Conservation (phyloP, 805 yeast species). For the Candida sonorensis region DNA sequence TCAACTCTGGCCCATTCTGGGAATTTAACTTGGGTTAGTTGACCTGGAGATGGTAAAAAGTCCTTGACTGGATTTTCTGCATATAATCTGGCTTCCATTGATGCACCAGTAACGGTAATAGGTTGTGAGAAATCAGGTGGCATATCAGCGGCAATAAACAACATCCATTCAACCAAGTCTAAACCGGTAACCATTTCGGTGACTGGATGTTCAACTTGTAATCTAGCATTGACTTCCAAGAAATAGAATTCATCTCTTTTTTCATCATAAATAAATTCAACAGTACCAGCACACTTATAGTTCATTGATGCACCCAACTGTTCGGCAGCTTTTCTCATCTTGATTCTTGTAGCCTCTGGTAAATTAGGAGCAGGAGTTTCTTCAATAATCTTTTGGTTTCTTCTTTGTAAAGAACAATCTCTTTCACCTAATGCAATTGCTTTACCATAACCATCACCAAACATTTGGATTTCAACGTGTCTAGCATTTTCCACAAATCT, state of each 20-base stretch:
- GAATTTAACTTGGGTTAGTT: slow-evolving; percentile 74
- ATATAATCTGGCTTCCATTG: slow-evolving; percentile 94
- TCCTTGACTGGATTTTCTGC: slow-evolving; percentile 97
- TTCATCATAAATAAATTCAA: slow-evolving; percentile 89
- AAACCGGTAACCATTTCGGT: slow-evolving; percentile 93
- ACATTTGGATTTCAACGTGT: slow-evolving; percentile 93
- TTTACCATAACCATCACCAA: slow-evolving; percentile 91
- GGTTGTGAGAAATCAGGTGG: slow-evolving; percentile 69
- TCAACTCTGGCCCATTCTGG: slow-evolving; percentile 93
- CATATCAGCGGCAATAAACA: slow-evolving; percentile 80
- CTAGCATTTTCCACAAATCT: slow-evolving; percentile 92
- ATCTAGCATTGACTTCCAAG: slow-evolving; percentile 91
- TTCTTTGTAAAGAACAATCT: slow-evolving; percentile 95
- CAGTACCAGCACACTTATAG: slow-evolving; percentile 96
- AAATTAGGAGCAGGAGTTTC: slow-evolving; percentile 97
- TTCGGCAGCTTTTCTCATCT: slow-evolving; percentile 80
- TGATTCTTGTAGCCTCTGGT: slow-evolving; percentile 68
- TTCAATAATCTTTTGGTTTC: slow-evolving; percentile 94
- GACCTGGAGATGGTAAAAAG: slow-evolving; percentile 96
- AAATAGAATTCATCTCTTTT: slow-evolving; percentile 85
- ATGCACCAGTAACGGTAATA: slow-evolving; percentile 69
- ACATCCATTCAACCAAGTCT: slow-evolving; percentile 97
- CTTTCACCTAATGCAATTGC: slow-evolving; percentile 96
- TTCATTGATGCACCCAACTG: slow-evolving; percentile 74
- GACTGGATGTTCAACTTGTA: slow-evolving; percentile 97